phyloP scores from a whole-genome alignment of 257 asterid genomes.

The Solanum tacnaense region DNA sequence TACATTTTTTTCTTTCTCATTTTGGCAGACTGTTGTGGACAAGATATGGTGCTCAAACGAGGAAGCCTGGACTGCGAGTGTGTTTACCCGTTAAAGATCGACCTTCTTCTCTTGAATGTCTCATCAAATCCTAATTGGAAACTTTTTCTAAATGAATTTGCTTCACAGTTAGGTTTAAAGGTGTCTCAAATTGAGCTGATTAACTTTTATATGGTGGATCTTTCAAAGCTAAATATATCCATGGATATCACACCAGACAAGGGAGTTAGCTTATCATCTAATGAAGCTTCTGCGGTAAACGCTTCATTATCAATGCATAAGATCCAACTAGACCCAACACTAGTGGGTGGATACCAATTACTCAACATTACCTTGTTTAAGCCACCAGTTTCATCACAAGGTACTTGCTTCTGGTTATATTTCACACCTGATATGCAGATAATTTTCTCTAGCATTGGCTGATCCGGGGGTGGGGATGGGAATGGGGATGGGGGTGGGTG shows the following conservation, averaged over 20 bases:
- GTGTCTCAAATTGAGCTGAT: constrained; percentile 88
- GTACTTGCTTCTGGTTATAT: constrained; percentile 23
- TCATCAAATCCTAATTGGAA: constrained; percentile 81
- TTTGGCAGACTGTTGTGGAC: constrained; percentile 79
- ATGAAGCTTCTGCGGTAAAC: constrained; percentile 55
- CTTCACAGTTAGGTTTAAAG: constrained; percentile 51
- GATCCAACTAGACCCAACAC: constrained; percentile 60
- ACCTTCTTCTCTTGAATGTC: constrained; percentile 73
- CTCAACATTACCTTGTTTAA: constrained; percentile 77
- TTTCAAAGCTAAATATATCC: constrained; percentile 80
- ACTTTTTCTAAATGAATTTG: constrained; percentile 63
- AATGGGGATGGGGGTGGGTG: background rate
- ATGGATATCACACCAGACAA: constrained; percentile 81
- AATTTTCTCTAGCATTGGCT: background rate
- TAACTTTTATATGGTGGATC: constrained; percentile 66
- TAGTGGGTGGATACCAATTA: constrained; percentile 73
- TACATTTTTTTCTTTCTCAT: constrained; percentile 1
- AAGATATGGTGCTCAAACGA: constrained; percentile 71
- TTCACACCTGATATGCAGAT: background rate
- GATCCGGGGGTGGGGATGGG: background rate
- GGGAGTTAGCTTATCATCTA: constrained; percentile 61
- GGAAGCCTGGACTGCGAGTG: constrained; percentile 73
- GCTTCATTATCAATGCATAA: constrained; percentile 51
- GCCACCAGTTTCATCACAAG: constrained; percentile 55
- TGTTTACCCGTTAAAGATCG: constrained; percentile 79